These are phyloP conservation scores for Colletotrichum scovillei DNA, from an alignment of 2,329 filamentous ascomycete species.

Conservation along the genomic window DNA sequence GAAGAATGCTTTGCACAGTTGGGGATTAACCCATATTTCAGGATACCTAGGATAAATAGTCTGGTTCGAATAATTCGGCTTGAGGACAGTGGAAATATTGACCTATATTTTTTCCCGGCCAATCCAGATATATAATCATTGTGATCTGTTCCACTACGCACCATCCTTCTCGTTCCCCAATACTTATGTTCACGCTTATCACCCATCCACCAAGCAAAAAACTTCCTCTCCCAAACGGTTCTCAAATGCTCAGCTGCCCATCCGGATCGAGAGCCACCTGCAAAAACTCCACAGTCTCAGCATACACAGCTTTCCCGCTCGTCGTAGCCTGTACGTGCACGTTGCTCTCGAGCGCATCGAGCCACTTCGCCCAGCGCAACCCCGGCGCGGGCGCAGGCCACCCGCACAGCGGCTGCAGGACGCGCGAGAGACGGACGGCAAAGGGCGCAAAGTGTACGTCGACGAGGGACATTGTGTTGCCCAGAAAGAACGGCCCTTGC, in stretches of 20 bases:
- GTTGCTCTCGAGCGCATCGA: constrained; percentile 75
- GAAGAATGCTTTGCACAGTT: neutral
- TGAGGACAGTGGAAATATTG: neutral
- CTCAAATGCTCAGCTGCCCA: constrained; percentile 2
- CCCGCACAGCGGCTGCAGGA: constrained; percentile 72
- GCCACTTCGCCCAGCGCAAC: constrained; percentile 74
- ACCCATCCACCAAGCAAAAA: neutral
- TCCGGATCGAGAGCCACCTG: constrained; percentile 21
- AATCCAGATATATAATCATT: neutral
- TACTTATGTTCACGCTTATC: neutral
- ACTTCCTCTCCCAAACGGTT: neutral
- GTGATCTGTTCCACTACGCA: neutral
- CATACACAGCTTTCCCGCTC: constrained; percentile 65
- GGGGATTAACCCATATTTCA: neutral
- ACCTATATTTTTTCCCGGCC: neutral
- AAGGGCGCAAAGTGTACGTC: constrained; percentile 83
- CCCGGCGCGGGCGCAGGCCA: constrained; percentile 74
- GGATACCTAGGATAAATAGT: neutral
- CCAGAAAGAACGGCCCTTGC: constrained; percentile 76
- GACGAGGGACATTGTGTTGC: constrained; percentile 67
- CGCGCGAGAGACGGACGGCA: constrained; percentile 74
- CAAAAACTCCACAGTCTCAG: constrained; percentile 69
- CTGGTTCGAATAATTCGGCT: neutral
- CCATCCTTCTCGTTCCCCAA: too few species aligned
- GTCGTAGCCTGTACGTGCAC: constrained; percentile 74